phyloP scores from a whole-genome alignment of 305 asterid genomes.

The Withania somnifera region DNA sequence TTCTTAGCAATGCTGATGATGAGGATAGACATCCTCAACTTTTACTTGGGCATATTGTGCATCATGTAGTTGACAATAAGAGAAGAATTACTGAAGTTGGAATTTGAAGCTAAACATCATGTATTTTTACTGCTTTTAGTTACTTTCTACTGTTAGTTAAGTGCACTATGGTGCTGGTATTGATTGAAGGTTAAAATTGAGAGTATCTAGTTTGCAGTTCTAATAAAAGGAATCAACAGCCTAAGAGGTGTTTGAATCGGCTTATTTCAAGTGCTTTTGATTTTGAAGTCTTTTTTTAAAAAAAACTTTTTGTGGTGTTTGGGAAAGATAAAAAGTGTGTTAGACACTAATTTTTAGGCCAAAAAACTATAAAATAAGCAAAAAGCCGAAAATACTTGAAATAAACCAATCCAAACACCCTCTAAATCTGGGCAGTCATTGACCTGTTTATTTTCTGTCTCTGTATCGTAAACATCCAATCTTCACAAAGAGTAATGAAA shows the following conservation, averaged over 20 bases:
- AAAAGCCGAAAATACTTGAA: too few relatives aligned
- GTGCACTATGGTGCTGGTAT: not conserved
- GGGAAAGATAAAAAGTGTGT: too few relatives aligned
- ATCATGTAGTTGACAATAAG: not conserved
- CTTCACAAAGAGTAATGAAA: not conserved
- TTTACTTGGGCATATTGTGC: not conserved
- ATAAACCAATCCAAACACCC: too few relatives aligned
- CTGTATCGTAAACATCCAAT: not conserved
- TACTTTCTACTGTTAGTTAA: not conserved
- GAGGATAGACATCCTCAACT: not conserved
- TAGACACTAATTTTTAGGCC: too few relatives aligned
- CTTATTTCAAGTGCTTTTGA: too few relatives aligned
- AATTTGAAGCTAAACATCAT: not conserved
- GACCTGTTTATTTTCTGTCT: not conserved
- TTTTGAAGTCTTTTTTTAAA: too few relatives aligned
- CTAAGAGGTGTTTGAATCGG: too few relatives aligned
- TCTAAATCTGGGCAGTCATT: not conserved
- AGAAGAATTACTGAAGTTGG: not conserved
- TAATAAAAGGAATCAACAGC: not conserved
- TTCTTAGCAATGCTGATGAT: not conserved
- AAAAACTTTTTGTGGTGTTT: too few relatives aligned
- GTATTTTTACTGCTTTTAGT: not conserved
- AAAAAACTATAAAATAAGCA: too few relatives aligned
- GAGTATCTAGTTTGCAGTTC: not conserved
- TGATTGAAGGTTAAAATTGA: not conserved